Base-by-base conservation (phyloP, 768 basidiomycete species). In the Lactifluus piperatus region DNA sequence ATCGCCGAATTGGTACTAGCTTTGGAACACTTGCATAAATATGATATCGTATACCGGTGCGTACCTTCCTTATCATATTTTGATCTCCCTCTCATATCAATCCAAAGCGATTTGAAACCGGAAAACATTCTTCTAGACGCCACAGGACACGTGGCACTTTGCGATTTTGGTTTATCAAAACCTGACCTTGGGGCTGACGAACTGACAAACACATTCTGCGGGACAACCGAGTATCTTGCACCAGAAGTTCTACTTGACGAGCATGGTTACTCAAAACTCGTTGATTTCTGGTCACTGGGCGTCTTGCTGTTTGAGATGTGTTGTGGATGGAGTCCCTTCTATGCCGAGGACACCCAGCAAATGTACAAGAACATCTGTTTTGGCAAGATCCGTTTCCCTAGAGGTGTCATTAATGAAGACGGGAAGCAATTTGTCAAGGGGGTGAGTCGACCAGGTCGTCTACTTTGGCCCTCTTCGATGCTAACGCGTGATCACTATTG, bases 351-450 rank as follows among this genome's bases (percentile, higher is more conserved):
- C 69, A 97, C 93, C 4, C 95, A 99, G 71, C 91, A 95, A 74
- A 99, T 99, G 97, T 99, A 99, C 77, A 94, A 94, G 79, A 93
- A 90, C 74, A 92, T 91, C 65, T 97, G 94, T 71, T 99, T 98
- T 72, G 97, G 97, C 60, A 98, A 97, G 80, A 97, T 98, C 69
- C 80, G 94, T 54, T 98, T 98, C 76, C 97, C 97, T 5, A 88
- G 92, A 68, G 94, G 89, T 54, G 94, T 97, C 34, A 97, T 98
- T 65, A 86, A 86, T 60, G 97, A 99, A 67, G 94, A 97, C 49
- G 97, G 97, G 48, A 99, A 99, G 75, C 88, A 94, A 75, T 99
- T 98, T 65, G 97, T 99, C 68, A 98, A 98, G 74, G 93, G 91
- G 63, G 94, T 97, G 65, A 76, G 91, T 82, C 9, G 34, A 32